Evolutionary conservation across 768 basidiomycete species (phyloP).

Genomic region (Rhodocollybia butyracea): DNA sequence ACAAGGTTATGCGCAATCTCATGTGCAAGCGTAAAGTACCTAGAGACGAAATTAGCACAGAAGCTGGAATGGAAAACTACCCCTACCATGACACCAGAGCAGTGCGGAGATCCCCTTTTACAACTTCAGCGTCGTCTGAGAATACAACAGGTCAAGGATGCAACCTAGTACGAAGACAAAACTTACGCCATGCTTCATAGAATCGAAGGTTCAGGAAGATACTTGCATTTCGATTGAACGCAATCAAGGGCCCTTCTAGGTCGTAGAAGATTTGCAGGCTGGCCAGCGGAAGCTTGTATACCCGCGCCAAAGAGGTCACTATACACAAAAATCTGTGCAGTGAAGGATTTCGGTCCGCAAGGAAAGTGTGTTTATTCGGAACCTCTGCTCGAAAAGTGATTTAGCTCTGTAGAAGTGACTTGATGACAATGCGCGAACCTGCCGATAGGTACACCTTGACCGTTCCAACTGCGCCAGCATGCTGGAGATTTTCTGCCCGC

Average conservation of each 20-base stretch:
- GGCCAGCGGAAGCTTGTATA: constrained; percentile 71
- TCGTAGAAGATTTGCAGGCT: constrained; percentile 90
- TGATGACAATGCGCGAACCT: constrained; percentile 35
- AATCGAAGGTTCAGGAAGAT: constrained; percentile 88
- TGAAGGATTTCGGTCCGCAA: constrained; percentile 49
- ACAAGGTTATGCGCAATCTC: constrained; percentile 93
- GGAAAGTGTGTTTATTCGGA: constrained; percentile 43
- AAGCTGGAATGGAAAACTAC: constrained; percentile 11
- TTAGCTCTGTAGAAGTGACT: neutral
- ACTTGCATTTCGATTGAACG: constrained; percentile 88
- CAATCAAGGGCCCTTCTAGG: constrained; percentile 73
- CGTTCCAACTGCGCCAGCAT: constrained; percentile 63
- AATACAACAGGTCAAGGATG: neutral
- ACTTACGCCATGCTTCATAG: constrained; percentile 85
- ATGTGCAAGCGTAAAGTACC: constrained; percentile 92
- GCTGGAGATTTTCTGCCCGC: constrained; percentile 52
- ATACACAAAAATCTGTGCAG: constrained; percentile 74
- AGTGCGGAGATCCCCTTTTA: constrained; percentile 43
- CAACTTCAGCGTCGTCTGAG: constrained; percentile 72
- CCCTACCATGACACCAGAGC: constrained; percentile 85
- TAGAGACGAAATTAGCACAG: constrained; percentile 18
- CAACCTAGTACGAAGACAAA: neutral
- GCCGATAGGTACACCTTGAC: constrained; percentile 62
- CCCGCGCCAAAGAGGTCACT: constrained; percentile 56
- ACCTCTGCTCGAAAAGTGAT: constrained; percentile 46